phyloP scores from a whole-genome alignment of 78 protist species.

The Dictyostelium purpureum region DNA sequence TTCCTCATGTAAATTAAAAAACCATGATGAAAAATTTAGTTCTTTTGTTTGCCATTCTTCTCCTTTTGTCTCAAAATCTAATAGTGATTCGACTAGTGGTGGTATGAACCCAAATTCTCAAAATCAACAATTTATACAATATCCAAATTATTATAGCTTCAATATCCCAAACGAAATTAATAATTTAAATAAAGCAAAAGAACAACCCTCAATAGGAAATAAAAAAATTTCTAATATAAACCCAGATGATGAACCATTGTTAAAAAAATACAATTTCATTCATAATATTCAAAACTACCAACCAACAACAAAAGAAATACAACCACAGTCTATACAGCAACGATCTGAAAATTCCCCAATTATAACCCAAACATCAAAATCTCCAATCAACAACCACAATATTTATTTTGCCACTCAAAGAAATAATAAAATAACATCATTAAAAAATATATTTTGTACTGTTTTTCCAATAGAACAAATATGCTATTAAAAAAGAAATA shows the following conservation, averaged over 20 bases:
- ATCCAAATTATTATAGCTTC: neutral
- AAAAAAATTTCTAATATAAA: neutral
- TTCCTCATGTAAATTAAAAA: slow-evolving; percentile 20
- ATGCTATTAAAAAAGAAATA: neutral
- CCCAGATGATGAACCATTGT: neutral
- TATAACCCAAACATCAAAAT: neutral
- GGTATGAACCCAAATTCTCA: neutral
- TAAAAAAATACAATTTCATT: neutral
- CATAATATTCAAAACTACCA: slow-evolving; percentile 30
- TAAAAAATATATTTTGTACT: slow-evolving; percentile 21
- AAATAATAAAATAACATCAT: neutral
- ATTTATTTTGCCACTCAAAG: neutral
- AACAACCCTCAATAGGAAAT: neutral
- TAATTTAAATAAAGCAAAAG: neutral
- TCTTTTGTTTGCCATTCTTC: slow-evolving; percentile 12
- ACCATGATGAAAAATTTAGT: slow-evolving; percentile 28
- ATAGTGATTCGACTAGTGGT: too few relatives aligned
- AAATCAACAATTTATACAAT: neutral
- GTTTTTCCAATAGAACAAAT: neutral
- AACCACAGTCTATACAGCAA: too few relatives aligned
- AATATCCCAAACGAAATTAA: neutral
- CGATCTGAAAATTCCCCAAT: neutral
- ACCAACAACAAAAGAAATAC: neutral
- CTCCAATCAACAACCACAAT: neutral
- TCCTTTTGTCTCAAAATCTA: neutral